Base-by-base conservation (phyloP, 345 rosid genomes). In the Corchorus capsularis region DNA sequence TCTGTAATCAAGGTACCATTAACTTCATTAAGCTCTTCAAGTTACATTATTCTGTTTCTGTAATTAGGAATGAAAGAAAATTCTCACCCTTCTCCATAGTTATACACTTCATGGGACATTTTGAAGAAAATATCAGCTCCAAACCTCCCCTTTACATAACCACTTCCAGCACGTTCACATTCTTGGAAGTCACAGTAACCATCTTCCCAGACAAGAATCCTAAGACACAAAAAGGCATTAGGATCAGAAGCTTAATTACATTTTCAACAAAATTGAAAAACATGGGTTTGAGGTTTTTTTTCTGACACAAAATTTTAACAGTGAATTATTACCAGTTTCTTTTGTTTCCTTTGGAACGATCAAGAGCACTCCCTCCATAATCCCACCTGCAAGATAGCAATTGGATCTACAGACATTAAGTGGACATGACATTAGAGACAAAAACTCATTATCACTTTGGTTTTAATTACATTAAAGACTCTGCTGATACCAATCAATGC, bases 151-250 rank as follows among this genome's bases (percentile, higher is more conserved):
- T 79, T 90, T 46, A 77, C 11, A 75, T 60, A 75, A 14, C 89
- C 93, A 56, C 77, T 78, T 79, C 81, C 86, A 16, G 78, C 82
- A 53, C 80, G 78, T 76, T 87, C 87, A 56, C 96, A 86, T 84
- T 89, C 90, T 60, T 20, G 61, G 83, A 91, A 85, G 82, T 91
- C 93, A 65, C 92, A 91, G 56, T 80, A 91, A 16, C 93, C 96
- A 81, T 89, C 93, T 80, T 91, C 96, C 96, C 96, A 91, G 43
- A 88, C 96, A 76, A 91, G 90, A 76, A 89, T 91, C 93, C 93
- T 89, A 78, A 47, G 71, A 69, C 34, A 52, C 69, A 45, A 60
- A 19, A 76, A 27, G 27, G 27, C 27, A 27, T 27, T 27, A 27
- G 32, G 27, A 45, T 64, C 69, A 49, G 54, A 67, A 43, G 75